These are phyloP conservation scores for Dryas alaskensis DNA, from an alignment of 306 rosid species.

Conservation along the genomic window DNA sequence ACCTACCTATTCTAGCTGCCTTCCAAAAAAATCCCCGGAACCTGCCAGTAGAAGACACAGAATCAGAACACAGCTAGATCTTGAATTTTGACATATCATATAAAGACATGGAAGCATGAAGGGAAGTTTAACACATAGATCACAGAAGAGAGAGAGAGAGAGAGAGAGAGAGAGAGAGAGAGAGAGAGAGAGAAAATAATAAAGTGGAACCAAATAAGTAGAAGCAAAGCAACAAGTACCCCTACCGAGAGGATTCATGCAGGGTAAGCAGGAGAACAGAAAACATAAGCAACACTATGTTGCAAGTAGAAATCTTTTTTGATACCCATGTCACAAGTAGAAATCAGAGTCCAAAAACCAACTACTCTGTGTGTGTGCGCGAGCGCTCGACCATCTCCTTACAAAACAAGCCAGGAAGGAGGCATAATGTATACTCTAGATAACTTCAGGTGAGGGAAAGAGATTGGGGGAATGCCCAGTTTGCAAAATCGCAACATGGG, in stretches of 20 bases:
- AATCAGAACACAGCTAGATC: neutral
- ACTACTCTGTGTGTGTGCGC: neutral
- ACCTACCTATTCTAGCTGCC: slow-evolving; percentile 41
- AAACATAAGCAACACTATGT: neutral
- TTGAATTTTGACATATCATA: neutral
- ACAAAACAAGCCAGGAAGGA: neutral
- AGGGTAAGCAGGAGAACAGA: neutral
- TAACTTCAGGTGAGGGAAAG: neutral
- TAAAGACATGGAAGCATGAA: neutral
- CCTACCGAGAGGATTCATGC: neutral
- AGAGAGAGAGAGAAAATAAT: neutral
- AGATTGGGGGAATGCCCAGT: neutral
- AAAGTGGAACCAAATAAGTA: neutral
- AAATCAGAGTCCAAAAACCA: neutral
- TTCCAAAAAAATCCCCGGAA: slow-evolving; percentile 42
- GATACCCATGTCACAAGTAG: neutral
- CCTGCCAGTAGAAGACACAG: slow-evolving; percentile 23
- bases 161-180: too few species aligned
- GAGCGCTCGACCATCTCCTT: too few species aligned
- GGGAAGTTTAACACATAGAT: neutral
- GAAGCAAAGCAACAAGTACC: neutral
- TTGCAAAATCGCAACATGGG: neutral
- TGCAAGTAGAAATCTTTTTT: neutral
- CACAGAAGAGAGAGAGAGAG: neutral
- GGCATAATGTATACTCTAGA: neutral